Conservation (phyloP, 768 basidiomycete species). For the Leccinum fibrillosum region DNA sequence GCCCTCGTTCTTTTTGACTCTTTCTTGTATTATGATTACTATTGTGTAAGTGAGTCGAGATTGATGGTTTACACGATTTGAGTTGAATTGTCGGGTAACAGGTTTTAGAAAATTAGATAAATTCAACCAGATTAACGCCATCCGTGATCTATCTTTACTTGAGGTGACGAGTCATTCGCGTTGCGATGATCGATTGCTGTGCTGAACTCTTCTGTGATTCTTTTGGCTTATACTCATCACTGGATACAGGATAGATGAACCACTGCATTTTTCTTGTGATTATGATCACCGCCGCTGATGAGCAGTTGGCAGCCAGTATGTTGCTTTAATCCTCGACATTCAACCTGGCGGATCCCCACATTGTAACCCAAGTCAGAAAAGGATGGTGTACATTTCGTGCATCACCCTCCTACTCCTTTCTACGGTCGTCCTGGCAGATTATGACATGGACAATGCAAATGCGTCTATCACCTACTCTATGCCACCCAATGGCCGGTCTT, state of each 20-base stretch:
- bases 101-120: background rate
- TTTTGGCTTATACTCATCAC: background rate
- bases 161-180: too few relatives aligned
- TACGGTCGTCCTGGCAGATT: too few relatives aligned
- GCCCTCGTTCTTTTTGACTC: background rate
- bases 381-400: background rate
- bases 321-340: background rate
- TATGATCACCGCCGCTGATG: background rate
- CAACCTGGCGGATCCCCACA: background rate
- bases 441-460: too few relatives aligned
- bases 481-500: conserved; percentile 1
- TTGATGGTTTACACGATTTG: background rate
- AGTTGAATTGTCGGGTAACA: background rate
- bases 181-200: background rate
- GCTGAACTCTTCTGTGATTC: background rate
- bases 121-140: too few relatives aligned
- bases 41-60: background rate
- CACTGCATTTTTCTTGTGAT: background rate
- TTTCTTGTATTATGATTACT: background rate
- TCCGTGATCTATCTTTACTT: background rate
- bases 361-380: background rate
- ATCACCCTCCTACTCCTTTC: conserved; percentile 9
- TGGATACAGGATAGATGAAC: background rate
- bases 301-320: background rate
- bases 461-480: too few relatives aligned